Evolutionary conservation across 2,329 filamentous ascomycete species (phyloP).

Genomic region (Clonostachys rhizophaga): DNA sequence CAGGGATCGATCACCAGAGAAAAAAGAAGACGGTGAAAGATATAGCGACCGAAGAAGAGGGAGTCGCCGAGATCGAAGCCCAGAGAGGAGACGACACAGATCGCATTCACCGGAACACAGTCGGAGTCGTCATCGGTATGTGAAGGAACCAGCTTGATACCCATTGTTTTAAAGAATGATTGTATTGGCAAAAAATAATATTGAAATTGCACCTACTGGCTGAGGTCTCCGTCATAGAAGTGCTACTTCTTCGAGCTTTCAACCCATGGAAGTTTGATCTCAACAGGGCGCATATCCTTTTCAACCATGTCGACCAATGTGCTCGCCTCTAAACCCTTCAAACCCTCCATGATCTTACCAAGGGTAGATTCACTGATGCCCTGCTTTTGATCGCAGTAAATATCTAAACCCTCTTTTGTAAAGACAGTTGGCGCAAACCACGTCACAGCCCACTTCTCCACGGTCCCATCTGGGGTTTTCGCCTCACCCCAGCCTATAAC

Average conservation of each 20-base stretch:
- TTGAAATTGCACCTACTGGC: no score
- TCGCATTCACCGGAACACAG: constrained; percentile 7
- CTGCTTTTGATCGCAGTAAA: constrained; percentile 62
- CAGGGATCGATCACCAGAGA: constrained; percentile 3
- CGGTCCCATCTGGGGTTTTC: constrained; percentile 22
- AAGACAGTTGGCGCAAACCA: constrained; percentile 83
- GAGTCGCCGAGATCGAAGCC: constrained; percentile 8
- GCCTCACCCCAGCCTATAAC: constrained; percentile 68
- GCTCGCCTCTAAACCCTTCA: constrained; percentile 41
- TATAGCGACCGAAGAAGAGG: constrained; percentile 1
- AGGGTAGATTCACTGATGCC: constrained; percentile 57
- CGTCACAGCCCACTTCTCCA: constrained; percentile 71
- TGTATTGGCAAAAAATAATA: not conserved
- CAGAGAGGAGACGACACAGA: constrained; percentile 6
- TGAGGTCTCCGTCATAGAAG: no score
- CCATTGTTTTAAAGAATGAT: constrained; percentile 1
- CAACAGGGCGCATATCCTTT: constrained; percentile 44
- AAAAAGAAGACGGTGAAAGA: not conserved
- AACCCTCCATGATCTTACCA: constrained; percentile 45
- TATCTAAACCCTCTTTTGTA: constrained; percentile 75
- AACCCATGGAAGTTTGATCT: constrained; percentile 46
- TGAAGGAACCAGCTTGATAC: constrained; percentile 9
- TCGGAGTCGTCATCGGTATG: constrained; percentile 3
- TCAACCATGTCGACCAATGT: constrained; percentile 46
- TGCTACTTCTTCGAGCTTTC: constrained; percentile 9